phyloP scores from a whole-genome alignment of 164 flowering plant genomes.

The Santalum album region DNA sequence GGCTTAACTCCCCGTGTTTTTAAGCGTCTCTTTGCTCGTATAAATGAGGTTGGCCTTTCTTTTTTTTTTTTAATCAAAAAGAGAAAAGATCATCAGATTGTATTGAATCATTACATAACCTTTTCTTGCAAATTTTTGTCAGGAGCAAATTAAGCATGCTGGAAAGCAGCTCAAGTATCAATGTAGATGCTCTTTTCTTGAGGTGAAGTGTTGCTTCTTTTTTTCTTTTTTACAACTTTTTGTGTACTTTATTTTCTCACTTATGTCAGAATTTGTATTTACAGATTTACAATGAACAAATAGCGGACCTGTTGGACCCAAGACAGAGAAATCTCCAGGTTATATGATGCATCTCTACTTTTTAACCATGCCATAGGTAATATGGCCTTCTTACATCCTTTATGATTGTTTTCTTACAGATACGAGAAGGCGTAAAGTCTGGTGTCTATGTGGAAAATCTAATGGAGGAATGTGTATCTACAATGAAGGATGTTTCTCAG shows the following conservation, averaged over 20 bases:
- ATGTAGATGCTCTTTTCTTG: conserved; percentile 93
- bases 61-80: neutral
- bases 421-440: conserved; percentile 88
- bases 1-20: conserved; percentile 95
- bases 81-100: neutral
- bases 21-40: conserved; percentile 67
- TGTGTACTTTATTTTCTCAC: too few relatives aligned
- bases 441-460: conserved; percentile 97
- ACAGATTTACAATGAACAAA: conserved; percentile 99
- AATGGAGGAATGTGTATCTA: conserved; percentile 62
- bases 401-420: conserved; percentile 28
- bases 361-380: neutral
- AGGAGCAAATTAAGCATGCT: conserved; percentile 85
- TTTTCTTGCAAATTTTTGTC: conserved; percentile 8
- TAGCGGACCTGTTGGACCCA: conserved; percentile 89
- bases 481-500: conserved; percentile 61
- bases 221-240: neutral
- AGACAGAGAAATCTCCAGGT: conserved; percentile 81
- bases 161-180: conserved; percentile 78
- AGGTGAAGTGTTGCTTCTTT: conserved; percentile 35
- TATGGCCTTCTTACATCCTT: conserved; percentile 1
- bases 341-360: neutral
- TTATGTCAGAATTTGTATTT: conserved; percentile 2
- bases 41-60: conserved; percentile 52
- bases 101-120: neutral